Percentiles rank a stretch among this genome's conserved stretches.
phyloP scores from a whole-genome alignment of 1,284 basidiomycete genomes.

The Leccinum huronense region DNA sequence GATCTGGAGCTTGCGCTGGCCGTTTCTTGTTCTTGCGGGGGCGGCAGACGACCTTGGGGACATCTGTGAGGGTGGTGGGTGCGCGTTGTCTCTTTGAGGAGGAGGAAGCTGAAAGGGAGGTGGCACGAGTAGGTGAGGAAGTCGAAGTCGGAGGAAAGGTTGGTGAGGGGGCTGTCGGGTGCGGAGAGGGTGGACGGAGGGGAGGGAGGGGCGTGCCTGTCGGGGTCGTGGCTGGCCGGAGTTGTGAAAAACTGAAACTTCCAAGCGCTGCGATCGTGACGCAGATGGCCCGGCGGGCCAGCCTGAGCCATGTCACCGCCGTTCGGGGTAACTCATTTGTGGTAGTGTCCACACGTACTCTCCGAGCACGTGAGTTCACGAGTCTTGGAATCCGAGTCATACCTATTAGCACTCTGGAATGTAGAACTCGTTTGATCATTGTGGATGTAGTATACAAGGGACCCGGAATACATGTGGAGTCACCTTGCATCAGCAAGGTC shows the following conservation, averaged over 20 bases:
- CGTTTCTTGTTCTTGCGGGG: conserved; percentile 31
- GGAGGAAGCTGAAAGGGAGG: conserved; percentile 28
- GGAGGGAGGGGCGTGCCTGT: conserved; percentile 14
- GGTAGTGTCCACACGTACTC: conserved; percentile 15
- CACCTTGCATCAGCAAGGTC: too few species aligned
- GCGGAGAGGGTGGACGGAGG: conserved; percentile 22
- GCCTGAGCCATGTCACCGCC: too few species aligned
- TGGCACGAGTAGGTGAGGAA: conserved; percentile 22
- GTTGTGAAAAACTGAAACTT: conserved; percentile 15
- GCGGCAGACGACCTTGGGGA: conserved; percentile 2
- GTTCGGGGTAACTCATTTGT: conserved; percentile 14
- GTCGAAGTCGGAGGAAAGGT: conserved; percentile 21
- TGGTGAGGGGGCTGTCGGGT: conserved; percentile 29
- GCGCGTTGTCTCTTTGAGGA: conserved; percentile 29
- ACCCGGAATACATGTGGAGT: too few species aligned
- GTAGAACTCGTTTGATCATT: too few species aligned
- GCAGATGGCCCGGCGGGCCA: conserved; percentile 16
- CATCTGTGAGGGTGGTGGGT: conserved; percentile 13
- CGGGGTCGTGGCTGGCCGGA: too few species aligned
- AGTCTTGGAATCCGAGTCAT: too few species aligned
- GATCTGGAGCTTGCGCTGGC: conserved; percentile 23
- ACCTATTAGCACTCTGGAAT: background rate
- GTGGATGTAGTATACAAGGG: too few species aligned
- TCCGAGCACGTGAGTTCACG: conserved; percentile 10
- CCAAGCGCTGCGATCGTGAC: conserved; percentile 31